Conservation (phyloP, 1,284 basidiomycete species). For the Microbotryum silenes-acaulis region DNA sequence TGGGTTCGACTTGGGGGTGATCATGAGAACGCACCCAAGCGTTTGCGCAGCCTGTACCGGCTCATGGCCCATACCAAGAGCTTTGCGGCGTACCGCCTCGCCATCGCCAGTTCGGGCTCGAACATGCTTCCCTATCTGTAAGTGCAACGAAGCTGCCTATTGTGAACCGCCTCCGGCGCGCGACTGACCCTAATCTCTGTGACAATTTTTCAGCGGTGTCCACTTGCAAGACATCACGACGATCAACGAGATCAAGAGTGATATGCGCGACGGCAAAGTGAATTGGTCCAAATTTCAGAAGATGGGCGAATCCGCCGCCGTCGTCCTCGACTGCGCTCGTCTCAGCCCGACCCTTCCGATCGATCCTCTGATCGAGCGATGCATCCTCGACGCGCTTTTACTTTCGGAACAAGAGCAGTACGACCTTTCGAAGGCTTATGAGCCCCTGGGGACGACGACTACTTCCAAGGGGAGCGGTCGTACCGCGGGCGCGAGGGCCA, state of each 20-base stretch:
- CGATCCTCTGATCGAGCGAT: constrained; percentile 25
- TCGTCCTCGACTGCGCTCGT: constrained; percentile 33
- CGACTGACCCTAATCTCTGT: neutral
- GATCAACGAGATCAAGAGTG: constrained; percentile 36
- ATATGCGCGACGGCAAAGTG: constrained; percentile 37
- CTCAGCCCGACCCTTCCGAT: constrained; percentile 28
- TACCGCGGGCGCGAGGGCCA: neutral
- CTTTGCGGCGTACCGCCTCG: constrained; percentile 38
- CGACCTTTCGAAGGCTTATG: constrained; percentile 20
- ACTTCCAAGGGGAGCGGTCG: too few relatives aligned
- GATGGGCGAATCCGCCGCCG: constrained; percentile 32
- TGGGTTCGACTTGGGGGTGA: constrained; percentile 28
- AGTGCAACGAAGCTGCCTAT: constrained; percentile 1
- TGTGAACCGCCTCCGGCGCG: too few relatives aligned
- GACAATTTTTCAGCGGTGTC: constrained; percentile 30
- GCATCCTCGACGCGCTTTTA: constrained; percentile 15
- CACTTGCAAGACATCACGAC: constrained; percentile 38
- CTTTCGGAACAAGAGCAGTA: constrained; percentile 27
- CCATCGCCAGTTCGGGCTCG: constrained; percentile 32
- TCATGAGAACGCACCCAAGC: constrained; percentile 29
- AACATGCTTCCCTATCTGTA: constrained; percentile 38
- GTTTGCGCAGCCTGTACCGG: constrained; percentile 35
- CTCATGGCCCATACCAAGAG: constrained; percentile 35
- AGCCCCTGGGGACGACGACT: constrained; percentile 5
- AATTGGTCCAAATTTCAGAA: constrained; percentile 38